Conservation (phyloP, 306 rosid genomes). For the Carpinus fangiana region DNA sequence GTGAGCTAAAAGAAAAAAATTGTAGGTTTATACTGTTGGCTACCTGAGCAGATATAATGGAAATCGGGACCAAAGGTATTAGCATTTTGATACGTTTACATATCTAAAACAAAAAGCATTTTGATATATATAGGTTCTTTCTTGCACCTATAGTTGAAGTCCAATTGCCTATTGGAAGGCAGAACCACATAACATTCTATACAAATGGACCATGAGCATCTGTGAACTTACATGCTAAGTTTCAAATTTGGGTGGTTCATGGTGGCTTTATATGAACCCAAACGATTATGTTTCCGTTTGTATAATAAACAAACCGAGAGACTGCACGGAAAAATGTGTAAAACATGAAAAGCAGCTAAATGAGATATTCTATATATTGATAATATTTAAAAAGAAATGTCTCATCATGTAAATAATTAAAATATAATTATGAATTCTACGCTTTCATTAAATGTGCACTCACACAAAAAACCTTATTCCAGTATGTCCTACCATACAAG, state of each 20-base stretch:
- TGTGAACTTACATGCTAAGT: background rate
- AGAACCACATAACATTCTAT: background rate
- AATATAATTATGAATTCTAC: background rate
- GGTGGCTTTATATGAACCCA: background rate
- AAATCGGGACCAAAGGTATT: background rate
- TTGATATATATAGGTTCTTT: background rate
- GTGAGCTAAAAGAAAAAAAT: background rate
- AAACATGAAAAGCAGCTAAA: background rate
- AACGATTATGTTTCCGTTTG: background rate
- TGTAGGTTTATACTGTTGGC: background rate
- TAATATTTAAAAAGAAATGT: background rate
- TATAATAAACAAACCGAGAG: background rate
- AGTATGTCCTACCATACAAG: background rate
- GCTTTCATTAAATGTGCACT: background rate
- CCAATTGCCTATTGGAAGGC: background rate
- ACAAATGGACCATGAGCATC: background rate
- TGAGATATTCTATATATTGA: background rate
- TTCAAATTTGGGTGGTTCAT: background rate
- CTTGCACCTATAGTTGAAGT: background rate
- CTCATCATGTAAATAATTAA: background rate
- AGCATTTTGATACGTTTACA: background rate
- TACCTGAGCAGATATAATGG: background rate
- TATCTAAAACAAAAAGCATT: background rate
- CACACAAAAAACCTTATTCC: background rate
- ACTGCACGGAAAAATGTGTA: background rate